A percentile compares a stretch with the other conserved stretches of the same genome.
phyloP scores from a whole-genome alignment of 352 stramenopile species.

The Globisporangium takayamanum region DNA sequence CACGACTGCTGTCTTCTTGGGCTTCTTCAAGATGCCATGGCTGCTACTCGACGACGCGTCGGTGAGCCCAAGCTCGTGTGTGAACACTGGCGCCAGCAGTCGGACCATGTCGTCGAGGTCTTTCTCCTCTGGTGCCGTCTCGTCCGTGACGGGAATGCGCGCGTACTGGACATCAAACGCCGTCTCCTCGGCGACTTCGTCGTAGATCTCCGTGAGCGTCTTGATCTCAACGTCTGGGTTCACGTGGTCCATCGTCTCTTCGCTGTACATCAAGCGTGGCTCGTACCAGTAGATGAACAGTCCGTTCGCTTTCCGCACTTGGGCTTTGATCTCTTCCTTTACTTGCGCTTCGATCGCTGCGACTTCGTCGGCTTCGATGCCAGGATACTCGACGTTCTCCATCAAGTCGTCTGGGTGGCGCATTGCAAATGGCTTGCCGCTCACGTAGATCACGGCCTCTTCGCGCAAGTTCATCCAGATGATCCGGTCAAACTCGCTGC shows the following conservation, averaged over 20 bases:
- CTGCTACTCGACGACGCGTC: neutral
- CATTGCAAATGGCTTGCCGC: conserved; percentile 78
- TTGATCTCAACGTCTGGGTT: conserved; percentile 66
- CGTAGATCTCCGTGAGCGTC: conserved; percentile 70
- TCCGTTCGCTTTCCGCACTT: conserved; percentile 66
- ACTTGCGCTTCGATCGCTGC: conserved; percentile 77
- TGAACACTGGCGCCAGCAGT: conserved; percentile 58
- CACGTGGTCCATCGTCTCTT: conserved; percentile 81
- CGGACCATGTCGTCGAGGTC: conserved; percentile 86
- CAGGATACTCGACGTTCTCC: conserved; percentile 84
- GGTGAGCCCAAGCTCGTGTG: conserved; percentile 42
- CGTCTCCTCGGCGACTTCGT: conserved; percentile 34
- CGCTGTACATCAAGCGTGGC: conserved; percentile 62
- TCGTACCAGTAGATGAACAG: conserved; percentile 87
- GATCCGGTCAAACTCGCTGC: conserved; percentile 47
- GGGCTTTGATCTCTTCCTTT: conserved; percentile 76
- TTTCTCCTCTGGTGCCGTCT: conserved; percentile 87
- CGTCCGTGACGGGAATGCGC: conserved; percentile 85
- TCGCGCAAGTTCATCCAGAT: conserved; percentile 91
- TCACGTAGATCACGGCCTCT: conserved; percentile 89
- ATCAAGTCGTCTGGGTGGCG: conserved; percentile 75
- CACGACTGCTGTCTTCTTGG: conserved; percentile 58
- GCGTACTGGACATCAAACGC: conserved; percentile 72
- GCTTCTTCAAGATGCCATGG: conserved; percentile 11
- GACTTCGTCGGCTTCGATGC: conserved; percentile 88